Percentiles rank a stretch among this genome's conserved stretches.
Evolutionary conservation across 2,329 filamentous ascomycete species (phyloP).

Genomic region (Lecanicillium sp.): DNA sequence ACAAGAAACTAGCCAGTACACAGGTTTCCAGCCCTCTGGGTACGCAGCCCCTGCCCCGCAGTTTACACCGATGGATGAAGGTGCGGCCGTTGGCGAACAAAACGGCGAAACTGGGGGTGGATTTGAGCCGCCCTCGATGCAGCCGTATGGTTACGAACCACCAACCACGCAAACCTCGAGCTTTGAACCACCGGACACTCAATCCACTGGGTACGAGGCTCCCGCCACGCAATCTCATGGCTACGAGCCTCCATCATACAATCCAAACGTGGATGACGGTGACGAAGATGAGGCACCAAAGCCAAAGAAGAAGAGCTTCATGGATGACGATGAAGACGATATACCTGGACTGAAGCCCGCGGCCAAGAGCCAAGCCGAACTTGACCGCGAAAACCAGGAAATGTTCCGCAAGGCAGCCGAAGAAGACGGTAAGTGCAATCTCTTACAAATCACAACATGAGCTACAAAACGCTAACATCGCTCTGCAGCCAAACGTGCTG

Average conservation of each 20-base stretch:
- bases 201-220: constrained; percentile 45
- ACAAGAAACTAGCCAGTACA: constrained; percentile 16
- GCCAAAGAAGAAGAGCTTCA: constrained; percentile 68
- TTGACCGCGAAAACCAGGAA: constrained; percentile 74
- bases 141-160: constrained; percentile 4
- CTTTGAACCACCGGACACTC: constrained; percentile 5
- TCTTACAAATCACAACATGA: background rate
- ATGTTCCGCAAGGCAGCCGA: constrained; percentile 79
- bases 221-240: constrained; percentile 53
- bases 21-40: constrained; percentile 36
- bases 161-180: background rate
- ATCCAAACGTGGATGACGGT: constrained; percentile 38
- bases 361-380: constrained; percentile 57
- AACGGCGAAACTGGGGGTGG: background rate
- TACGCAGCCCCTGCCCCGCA: constrained; percentile 43
- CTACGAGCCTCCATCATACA: constrained; percentile 51
- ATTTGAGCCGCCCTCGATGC: constrained; percentile 3
- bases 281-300: constrained; percentile 43
- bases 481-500: constrained; percentile 52
- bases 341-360: constrained; percentile 42
- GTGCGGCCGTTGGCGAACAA: constrained; percentile 9
- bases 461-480: constrained; percentile 10
- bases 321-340: constrained; percentile 76
- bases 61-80: constrained; percentile 12
- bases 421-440: constrained; percentile 36